A percentile compares a stretch with the other conserved stretches of the same genome.
Conservation (phyloP, 2,329 filamentous ascomycete species). For the Fusarium gaditjirri region DNA sequence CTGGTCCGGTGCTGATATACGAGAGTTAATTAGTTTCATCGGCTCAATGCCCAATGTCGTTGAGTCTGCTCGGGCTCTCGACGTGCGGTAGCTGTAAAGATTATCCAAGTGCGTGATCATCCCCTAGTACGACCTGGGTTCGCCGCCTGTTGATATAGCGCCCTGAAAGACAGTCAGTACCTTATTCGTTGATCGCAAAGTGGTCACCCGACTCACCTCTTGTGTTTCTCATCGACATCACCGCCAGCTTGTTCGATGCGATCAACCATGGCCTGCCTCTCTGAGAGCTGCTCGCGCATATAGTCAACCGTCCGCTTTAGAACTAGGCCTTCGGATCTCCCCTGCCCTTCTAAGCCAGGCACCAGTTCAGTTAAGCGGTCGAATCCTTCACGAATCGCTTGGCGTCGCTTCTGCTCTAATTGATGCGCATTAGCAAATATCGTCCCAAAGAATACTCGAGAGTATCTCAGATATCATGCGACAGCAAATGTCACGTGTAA, state of each 20-base stretch:
- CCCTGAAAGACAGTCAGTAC: conserved; percentile 21
- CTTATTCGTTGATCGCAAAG: neutral
- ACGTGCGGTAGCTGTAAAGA: neutral
- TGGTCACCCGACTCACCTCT: conserved; percentile 50
- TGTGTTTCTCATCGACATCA: conserved; percentile 60
- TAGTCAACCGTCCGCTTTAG: conserved; percentile 76
- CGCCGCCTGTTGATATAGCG: conserved; percentile 35
- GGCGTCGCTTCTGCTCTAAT: conserved; percentile 57
- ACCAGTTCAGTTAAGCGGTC: conserved; percentile 83
- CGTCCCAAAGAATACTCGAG: too few relatives aligned
- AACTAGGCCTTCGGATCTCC: conserved; percentile 86
- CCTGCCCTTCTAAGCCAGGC: conserved; percentile 83
- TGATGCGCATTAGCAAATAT: conserved; percentile 17
- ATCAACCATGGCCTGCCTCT: conserved; percentile 67
- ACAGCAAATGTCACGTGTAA: neutral
- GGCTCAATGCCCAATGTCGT: neutral
- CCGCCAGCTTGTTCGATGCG: conserved; percentile 69
- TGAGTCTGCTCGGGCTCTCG: neutral
- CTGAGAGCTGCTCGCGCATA: conserved; percentile 68
- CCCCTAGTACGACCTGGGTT: conserved; percentile 29
- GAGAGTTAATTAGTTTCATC: neutral
- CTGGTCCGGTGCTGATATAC: neutral
- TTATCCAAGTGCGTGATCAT: conserved; percentile 1
- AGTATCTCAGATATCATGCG: neutral
- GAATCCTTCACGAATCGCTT: conserved; percentile 84